Conservation (phyloP, 2,329 filamentous ascomycete genomes). For the Penicillium sp. region DNA sequence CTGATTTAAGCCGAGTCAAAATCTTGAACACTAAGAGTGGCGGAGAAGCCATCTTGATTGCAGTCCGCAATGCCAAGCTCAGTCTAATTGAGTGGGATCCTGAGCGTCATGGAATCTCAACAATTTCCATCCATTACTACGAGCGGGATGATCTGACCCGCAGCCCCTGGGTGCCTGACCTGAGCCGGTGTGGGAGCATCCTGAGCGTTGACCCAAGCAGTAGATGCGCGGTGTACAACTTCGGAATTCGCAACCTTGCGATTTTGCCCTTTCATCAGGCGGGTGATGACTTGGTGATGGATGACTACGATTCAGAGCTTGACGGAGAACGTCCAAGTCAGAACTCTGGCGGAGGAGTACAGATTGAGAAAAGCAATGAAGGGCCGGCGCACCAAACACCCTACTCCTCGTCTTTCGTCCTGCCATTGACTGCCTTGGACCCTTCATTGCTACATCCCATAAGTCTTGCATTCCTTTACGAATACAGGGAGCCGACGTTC, state of each 20-base stretch:
- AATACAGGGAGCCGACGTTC: constrained; percentile 97
- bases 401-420: constrained; percentile 87
- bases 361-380: constrained; percentile 33
- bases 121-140: constrained; percentile 95
- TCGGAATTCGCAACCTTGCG: constrained; percentile 82
- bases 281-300: constrained; percentile 86
- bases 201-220: constrained; percentile 86
- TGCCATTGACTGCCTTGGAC: constrained; percentile 85
- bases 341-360: constrained; percentile 24
- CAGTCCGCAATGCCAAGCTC: constrained; percentile 87
- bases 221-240: constrained; percentile 91
- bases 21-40: constrained; percentile 70
- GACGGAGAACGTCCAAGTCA: constrained; percentile 63
- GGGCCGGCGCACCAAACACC: constrained; percentile 56
- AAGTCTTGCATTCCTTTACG: constrained; percentile 88
- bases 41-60: constrained; percentile 78
- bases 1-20: constrained; percentile 75
- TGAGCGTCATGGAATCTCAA: constrained; percentile 72
- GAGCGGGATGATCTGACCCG: constrained; percentile 86
- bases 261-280: constrained; percentile 88
- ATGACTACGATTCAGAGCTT: constrained; percentile 81
- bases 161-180: constrained; percentile 74
- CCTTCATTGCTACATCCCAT: constrained; percentile 83
- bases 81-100: constrained; percentile 94
- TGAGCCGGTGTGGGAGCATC: constrained; percentile 74